These are phyloP conservation scores for Fusarium citri DNA, from an alignment of 2,329 filamentous ascomycete genomes.

Conservation along the genomic window DNA sequence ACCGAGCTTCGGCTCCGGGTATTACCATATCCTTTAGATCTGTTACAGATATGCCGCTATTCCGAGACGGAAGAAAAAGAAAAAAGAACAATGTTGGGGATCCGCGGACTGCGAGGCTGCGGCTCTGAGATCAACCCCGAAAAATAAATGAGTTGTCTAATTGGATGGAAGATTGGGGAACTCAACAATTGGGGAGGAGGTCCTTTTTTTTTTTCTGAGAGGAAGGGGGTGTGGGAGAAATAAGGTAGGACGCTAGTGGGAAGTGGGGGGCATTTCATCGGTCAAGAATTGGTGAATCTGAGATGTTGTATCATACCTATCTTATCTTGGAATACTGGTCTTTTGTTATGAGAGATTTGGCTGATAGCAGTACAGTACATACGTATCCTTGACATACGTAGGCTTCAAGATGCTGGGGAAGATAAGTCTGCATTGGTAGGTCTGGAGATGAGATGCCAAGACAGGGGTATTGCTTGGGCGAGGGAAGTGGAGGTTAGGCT, in stretches of 20 bases:
- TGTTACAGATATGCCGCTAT: not conserved
- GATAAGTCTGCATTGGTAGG: conserved; percentile 6
- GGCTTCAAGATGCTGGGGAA: conserved; percentile 4
- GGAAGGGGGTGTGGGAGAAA: conserved; percentile 24
- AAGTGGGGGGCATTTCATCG: conserved; percentile 22
- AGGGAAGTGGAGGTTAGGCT: conserved; percentile 3
- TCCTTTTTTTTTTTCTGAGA: conserved; percentile 28
- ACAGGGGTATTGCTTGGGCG: not conserved
- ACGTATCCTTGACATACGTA: not conserved
- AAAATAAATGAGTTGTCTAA: conserved; percentile 21
- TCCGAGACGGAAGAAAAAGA: not conserved
- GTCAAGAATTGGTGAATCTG: conserved; percentile 11
- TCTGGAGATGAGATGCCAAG: not conserved
- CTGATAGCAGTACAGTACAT: not conserved
- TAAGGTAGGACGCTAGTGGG: conserved; percentile 41
- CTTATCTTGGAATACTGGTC: not conserved
- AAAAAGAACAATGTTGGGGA: conserved; percentile 42
- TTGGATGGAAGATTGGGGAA: conserved; percentile 44
- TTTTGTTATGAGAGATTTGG: not conserved
- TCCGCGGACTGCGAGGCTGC: conserved; percentile 41
- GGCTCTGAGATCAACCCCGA: conserved; percentile 34
- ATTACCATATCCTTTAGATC: not conserved
- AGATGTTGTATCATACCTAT: conserved; percentile 2
- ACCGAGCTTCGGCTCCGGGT: conserved; percentile 24
- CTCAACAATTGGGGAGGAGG: conserved; percentile 50